Percentiles rank a stretch among this genome's conserved stretches.
Conservation (phyloP, 2,329 filamentous ascomycete genomes). For the Monosporascus ibericus region DNA sequence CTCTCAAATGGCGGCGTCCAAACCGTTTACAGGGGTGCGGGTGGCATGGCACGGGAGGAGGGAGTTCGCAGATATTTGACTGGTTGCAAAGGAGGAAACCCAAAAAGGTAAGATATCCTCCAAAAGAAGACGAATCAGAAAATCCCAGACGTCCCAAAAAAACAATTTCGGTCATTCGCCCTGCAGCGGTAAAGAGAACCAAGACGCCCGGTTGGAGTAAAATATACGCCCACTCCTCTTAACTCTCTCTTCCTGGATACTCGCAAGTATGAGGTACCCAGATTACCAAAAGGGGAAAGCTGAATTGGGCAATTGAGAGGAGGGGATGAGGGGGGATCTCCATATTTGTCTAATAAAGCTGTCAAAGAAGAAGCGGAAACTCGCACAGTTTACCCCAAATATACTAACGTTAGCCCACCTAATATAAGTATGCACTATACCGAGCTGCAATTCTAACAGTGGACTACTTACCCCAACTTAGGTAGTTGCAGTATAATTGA, state of each 20-base stretch:
- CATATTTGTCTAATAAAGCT: no score
- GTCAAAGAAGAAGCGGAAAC: no score
- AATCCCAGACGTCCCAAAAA: background rate
- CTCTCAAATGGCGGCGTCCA: conserved; percentile 15
- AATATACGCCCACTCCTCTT: background rate
- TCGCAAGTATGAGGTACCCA: no score
- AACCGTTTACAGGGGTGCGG: background rate
- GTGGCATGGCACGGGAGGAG: background rate
- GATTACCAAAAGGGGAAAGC: no score
- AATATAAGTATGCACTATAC: no score
- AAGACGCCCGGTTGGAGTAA: background rate
- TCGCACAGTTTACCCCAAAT: no score
- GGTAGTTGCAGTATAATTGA: background rate
- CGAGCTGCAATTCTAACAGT: no score
- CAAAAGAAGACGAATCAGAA: background rate
- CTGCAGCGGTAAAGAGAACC: background rate
- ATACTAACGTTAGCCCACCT: no score
- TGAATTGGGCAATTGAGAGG: no score
- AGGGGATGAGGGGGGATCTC: no score
- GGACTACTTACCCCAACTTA: background rate
- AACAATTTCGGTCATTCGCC: background rate
- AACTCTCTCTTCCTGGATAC: no score
- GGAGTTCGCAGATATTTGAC: background rate
- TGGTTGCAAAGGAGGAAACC: background rate
- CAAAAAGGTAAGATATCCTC: background rate